A percentile compares a stretch with the other conserved stretches of the same genome.
Conservation (phyloP, 2,329 filamentous ascomycete genomes). For the Pestalotiopsis sp. region DNA sequence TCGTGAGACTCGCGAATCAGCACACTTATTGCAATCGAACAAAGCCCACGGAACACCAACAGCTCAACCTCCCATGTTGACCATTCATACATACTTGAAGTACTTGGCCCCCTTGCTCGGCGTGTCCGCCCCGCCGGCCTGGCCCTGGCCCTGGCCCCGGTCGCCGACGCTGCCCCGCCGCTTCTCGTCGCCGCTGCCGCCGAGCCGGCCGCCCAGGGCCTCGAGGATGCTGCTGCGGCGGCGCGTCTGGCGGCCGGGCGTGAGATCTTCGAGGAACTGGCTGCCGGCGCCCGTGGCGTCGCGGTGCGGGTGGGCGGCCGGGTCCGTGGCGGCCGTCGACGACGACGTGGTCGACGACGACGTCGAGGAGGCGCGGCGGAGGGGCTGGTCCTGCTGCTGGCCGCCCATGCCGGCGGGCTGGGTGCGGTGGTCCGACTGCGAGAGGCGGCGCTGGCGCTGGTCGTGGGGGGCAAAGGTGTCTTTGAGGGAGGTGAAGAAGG, state of each 20-base stretch:
- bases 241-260: constrained; percentile 1
- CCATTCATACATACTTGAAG: not conserved
- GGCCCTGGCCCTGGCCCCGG: not conserved
- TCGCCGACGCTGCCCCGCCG: not conserved
- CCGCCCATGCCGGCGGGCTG: not conserved
- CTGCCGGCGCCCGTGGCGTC: constrained; percentile 5
- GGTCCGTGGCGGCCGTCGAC: not conserved
- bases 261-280: constrained; percentile 5
- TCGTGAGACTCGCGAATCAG: not conserved
- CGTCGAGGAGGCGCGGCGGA: not conserved
- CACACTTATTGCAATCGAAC: not conserved
- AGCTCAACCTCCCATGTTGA: not conserved
- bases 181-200: not conserved
- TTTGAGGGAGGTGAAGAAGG: not conserved
- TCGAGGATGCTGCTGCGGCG: constrained; percentile 6
- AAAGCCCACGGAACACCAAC: not conserved
- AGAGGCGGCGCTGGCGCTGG: not conserved
- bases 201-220: not conserved
- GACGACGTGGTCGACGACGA: not conserved
- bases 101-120: not conserved
- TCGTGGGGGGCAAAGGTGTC: constrained; percentile 2
- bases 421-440: not conserved
- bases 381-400: not conserved
- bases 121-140: not conserved
- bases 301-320: not conserved